Conservation (phyloP, 805 yeast genomes). For the Candida sithepensis region DNA sequence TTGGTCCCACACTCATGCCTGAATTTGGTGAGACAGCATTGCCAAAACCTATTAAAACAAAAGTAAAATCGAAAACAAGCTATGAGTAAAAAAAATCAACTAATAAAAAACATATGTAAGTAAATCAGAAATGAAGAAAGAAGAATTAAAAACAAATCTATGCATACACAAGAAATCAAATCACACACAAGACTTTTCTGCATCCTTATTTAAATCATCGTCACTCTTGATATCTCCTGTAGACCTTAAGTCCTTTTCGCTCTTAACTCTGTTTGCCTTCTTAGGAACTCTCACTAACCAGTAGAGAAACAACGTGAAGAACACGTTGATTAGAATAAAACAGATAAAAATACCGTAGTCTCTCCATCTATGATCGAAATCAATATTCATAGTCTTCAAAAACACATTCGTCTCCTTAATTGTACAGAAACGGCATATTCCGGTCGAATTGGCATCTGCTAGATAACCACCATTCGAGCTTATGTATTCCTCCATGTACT, state of each 20-base stretch:
- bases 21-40: no score
- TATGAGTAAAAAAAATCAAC: no score
- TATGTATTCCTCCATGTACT: slow-evolving; percentile 43
- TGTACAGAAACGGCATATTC: slow-evolving; percentile 58
- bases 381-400: slow-evolving; percentile 43
- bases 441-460: slow-evolving; percentile 40
- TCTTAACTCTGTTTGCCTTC: slow-evolving; percentile 35
- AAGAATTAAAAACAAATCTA: not conserved
- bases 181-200: no score
- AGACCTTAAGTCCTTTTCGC: slow-evolving; percentile 8
- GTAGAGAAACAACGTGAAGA: slow-evolving; percentile 33
- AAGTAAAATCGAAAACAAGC: no score
- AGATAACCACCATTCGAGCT: slow-evolving; percentile 45
- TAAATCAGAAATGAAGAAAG: not conserved
- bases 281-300: slow-evolving; percentile 77
- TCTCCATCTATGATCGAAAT: slow-evolving; percentile 54
- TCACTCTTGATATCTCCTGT: slow-evolving; percentile 15
- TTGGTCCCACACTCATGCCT: no score
- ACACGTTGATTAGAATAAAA: slow-evolving; percentile 42
- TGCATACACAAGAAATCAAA: no score
- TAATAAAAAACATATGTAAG: no score
- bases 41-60: no score
- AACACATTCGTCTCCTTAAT: slow-evolving; percentile 54
- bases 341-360: slow-evolving; percentile 54
- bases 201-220: slow-evolving; percentile 1